Evolutionary conservation across 2,329 filamentous ascomycete genomes (phyloP).

Genomic region (Immersiporthe knoxdaviesiana): DNA sequence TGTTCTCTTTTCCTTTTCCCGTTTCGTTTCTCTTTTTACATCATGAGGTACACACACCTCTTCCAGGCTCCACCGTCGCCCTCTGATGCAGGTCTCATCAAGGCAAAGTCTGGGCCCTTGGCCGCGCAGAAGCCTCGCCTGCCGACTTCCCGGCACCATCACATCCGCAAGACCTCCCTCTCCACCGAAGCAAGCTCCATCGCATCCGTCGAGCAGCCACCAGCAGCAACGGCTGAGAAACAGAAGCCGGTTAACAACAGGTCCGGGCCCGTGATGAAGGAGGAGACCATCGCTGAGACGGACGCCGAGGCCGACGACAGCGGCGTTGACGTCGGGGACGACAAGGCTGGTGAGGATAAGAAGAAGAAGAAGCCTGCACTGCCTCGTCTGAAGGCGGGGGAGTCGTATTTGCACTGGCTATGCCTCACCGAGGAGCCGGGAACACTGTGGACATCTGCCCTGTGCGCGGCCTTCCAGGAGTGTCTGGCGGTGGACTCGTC

Average conservation of each 20-base stretch:
- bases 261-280: neutral
- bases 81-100: conserved; percentile 24
- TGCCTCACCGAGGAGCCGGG: conserved; percentile 26
- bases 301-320: conserved; percentile 7
- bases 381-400: conserved; percentile 25
- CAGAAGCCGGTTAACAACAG: neutral
- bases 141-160: conserved; percentile 24
- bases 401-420: conserved; percentile 29
- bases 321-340: neutral
- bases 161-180: conserved; percentile 23
- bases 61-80: conserved; percentile 26
- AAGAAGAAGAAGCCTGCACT: conserved; percentile 1
- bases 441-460: conserved; percentile 25
- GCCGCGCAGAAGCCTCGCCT: conserved; percentile 25
- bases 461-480: conserved; percentile 26
- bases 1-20: neutral
- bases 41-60: conserved; percentile 26
- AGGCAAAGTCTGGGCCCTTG: conserved; percentile 18
- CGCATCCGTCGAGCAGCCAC: neutral
- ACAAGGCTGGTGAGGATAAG: neutral
- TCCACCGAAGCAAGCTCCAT: conserved; percentile 22
- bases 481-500: conserved; percentile 11
- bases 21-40: neutral
- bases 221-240: neutral
- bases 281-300: conserved; percentile 24